Base-by-base conservation (phyloP, 176 grass and related monocot genomes). In the Musa schizocarpa region DNA sequence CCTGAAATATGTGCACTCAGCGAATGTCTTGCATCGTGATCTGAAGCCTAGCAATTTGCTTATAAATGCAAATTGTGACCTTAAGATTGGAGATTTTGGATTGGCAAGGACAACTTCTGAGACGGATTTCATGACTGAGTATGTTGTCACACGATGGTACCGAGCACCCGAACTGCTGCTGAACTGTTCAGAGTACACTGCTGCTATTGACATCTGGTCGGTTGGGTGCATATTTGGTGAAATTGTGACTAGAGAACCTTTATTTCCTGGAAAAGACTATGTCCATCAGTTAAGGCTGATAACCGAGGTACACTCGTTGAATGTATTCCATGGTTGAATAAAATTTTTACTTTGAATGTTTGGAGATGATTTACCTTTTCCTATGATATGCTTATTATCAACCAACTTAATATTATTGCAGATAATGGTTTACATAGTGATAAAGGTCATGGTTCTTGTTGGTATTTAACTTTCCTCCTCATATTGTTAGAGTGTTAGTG, bases 261-360 rank as follows among this genome's bases (percentile, higher is more conserved):
- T 75, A 53, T 75, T 75, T 75, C 73, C 73, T 48, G 73, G 73
- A 24, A 75, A 53, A 61, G 73, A 75, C 54, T 75, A 75, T 75
- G 73, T 75, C 54, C 73, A 75, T 59, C 73, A 75, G 24, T 25
- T 75, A 75, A 61, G 54, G 73, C 8, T 75, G 34, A 75, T 75
- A 53, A 75, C 73, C 16, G 73, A 75, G 73, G 73, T 75, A 75
- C 9, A 27, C 29, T 16, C 14, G 29, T 43, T 11, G 17, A 13
- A 50, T 69, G 1, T 49, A 50, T 50, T n/a, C 11, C 6, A 69
- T 69, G 13, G 16, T 48, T 9, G 8, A 2, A 43, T 43, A 69
- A 69, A 14, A 27, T 27, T 69, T 50, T 16, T 9, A 8, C 12
- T 27, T 69, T 49, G 48, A 11, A 43, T 69, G 9, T 17, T 17